A percentile compares a stretch with the other conserved stretches of the same genome.
Evolutionary conservation across 805 yeast species (phyloP).

Genomic region (Middelhovenomyces tepae): DNA sequence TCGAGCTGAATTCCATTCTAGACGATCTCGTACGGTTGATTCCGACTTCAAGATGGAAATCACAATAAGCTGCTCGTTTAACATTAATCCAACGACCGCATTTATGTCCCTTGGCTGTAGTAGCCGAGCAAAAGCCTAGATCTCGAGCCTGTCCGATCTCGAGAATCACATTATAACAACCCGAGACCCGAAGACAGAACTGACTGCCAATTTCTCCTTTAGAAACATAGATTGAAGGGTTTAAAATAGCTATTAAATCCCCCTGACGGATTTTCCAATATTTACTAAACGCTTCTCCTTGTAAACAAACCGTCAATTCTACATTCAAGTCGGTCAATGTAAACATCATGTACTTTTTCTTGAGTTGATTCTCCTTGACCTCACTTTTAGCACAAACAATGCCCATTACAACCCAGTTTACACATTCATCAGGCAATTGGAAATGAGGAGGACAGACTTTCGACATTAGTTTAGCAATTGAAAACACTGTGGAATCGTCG

Average conservation of each 20-base stretch:
- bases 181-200: conserved; percentile 50
- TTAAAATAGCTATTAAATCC: conserved; percentile 61
- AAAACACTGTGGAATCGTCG: conserved; percentile 43
- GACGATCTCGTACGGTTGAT: conserved; percentile 44
- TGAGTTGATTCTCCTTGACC: conserved; percentile 31
- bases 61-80: conserved; percentile 49
- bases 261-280: conserved; percentile 72
- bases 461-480: conserved; percentile 52
- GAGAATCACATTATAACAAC: conserved; percentile 41
- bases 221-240: conserved; percentile 48
- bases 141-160: conserved; percentile 68
- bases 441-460: conserved; percentile 63
- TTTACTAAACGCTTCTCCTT: conserved; percentile 57
- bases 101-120: conserved; percentile 37
- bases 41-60: conserved; percentile 57
- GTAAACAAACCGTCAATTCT: conserved; percentile 47
- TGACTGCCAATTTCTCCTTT: conserved; percentile 25
- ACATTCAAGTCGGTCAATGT: conserved; percentile 63
- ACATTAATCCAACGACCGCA: conserved; percentile 59
- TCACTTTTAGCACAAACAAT: conserved; percentile 50
- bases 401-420: conserved; percentile 79
- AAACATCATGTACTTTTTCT: conserved; percentile 51
- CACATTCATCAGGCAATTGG: conserved; percentile 49
- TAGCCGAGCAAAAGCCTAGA: conserved; percentile 56
- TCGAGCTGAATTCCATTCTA: conserved; percentile 64